Base-by-base conservation (phyloP, 495 filamentous ascomycete species). In the Oleoguttula mirabilis region DNA sequence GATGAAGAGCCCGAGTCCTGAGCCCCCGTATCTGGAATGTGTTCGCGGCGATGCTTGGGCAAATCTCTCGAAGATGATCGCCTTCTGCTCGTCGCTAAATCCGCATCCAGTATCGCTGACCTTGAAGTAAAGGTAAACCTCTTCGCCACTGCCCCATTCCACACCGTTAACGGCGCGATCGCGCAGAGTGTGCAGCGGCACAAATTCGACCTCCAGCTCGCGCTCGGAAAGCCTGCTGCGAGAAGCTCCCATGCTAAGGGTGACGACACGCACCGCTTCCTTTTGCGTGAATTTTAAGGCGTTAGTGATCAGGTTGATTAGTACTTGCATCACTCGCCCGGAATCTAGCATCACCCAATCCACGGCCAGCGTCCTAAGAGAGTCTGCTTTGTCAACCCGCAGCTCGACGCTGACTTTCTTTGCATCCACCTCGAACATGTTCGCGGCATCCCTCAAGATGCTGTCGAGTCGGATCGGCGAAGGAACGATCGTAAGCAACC, bases 31-130 rank as follows among this genome's bases (percentile, higher is more conserved):
- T 32, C 39, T 36, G 19, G 32, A 21, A 21, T 48, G 35, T 16
- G 45, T 48, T 16, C 27, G 15, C 5, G 45, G 45, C 2, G 36
- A 42, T n/a, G 45, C 45, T 28, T 48, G 45, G 7, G n/a, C 63
- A 71, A 45, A 63, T 72, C 31, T 70, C 70, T 0, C 65, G 61
- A 0, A 61, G 50, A 2, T 56, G 63, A 0, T 66, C 64, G 0
- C 59, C 65, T 0, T 50, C 76, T 10, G 55, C 67, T 0, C 44
- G 60, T 30, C 65, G 64, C 36, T 23, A 17, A 38, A 11, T 8
- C 36, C 36, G 21, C 36, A 24, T 20, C 36, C 36, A 21, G 36
- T 38, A 10, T 38, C 36, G 10, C 10, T 23, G 21, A 38, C 36
- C 10, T 7, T 16, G 10, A 38, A 24, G 36, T 20, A 38, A 20